phyloP scores from a whole-genome alignment of 306 rosid genomes.

The Vigna mungo region DNA sequence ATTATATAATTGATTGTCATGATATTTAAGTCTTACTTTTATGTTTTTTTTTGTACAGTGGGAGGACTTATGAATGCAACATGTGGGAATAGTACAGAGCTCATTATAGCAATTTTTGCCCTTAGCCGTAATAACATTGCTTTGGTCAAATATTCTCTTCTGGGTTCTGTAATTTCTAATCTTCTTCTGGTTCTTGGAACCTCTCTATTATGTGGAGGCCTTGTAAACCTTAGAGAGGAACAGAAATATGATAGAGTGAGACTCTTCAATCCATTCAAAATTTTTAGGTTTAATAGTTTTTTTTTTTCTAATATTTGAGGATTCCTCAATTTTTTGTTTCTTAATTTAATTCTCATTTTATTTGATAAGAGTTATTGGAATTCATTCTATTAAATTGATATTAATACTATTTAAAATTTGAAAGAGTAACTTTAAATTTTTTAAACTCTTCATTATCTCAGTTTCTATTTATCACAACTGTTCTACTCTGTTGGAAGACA shows the following conservation, averaged over 20 bases:
- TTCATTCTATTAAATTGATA: no score
- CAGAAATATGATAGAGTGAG: conserved; percentile 84
- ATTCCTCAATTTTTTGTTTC: no score
- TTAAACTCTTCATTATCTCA: no score
- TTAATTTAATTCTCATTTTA: no score
- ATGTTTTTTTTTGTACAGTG: conserved; percentile 47
- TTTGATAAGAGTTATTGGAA: no score
- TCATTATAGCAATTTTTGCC: conserved; percentile 83
- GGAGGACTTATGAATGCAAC: conserved; percentile 96
- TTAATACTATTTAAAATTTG: no score
- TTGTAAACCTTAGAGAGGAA: conserved; percentile 55
- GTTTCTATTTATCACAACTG: no score
- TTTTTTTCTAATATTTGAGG: no score
- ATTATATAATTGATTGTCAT: neutral
- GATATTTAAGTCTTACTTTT: conserved; percentile 4
- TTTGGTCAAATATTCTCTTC: conserved; percentile 88
- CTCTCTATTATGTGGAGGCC: conserved; percentile 84
- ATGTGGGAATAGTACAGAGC: conserved; percentile 92
- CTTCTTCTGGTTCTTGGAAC: conserved; percentile 92
- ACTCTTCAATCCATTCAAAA: neutral
- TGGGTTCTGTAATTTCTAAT: conserved; percentile 91
- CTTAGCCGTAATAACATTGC: conserved; percentile 62
- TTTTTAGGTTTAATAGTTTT: no score
- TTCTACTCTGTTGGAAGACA: no score
- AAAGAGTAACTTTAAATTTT: no score